These are phyloP conservation scores for Maudiozyma serrabonitensis DNA, from an alignment of 805 yeast species.

Conservation along the genomic window DNA sequence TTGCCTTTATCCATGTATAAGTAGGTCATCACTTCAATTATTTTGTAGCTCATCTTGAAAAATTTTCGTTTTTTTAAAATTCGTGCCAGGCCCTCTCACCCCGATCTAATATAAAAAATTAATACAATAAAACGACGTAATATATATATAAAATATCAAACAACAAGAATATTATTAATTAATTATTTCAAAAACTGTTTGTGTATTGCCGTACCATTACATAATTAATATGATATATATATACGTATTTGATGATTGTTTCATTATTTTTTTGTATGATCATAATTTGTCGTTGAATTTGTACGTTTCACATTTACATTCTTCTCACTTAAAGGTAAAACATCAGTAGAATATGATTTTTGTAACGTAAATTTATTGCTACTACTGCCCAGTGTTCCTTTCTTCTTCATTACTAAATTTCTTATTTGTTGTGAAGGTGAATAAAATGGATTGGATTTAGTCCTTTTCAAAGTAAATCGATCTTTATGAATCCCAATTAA, in stretches of 20 bases:
- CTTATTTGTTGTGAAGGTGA: slow-evolving; percentile 4
- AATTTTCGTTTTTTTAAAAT: neutral
- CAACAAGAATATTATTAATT: no score
- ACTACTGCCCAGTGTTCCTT: neutral
- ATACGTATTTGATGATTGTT: no score
- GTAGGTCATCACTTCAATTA: neutral
- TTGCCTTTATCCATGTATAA: neutral
- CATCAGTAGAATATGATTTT: neutral
- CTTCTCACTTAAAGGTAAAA: neutral
- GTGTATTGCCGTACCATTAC: no score
- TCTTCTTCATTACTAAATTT: slow-evolving; percentile 1
- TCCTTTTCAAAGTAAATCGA: neutral
- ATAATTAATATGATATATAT: no score
- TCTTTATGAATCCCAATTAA: neutral
- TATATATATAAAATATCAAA: no score
- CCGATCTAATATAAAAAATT: no score
- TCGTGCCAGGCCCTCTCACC: no score
- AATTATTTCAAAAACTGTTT: no score
- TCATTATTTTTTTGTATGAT: no score
- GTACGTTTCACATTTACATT: neutral
- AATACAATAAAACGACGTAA: no score
- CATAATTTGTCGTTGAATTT: neutral
- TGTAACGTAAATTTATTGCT: neutral
- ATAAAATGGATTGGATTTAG: slow-evolving; percentile 7
- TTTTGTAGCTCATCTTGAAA: neutral